These are phyloP conservation scores for Allantophomopsis lycopodina DNA, from an alignment of 2,329 filamentous ascomycete species.

Conservation along the genomic window DNA sequence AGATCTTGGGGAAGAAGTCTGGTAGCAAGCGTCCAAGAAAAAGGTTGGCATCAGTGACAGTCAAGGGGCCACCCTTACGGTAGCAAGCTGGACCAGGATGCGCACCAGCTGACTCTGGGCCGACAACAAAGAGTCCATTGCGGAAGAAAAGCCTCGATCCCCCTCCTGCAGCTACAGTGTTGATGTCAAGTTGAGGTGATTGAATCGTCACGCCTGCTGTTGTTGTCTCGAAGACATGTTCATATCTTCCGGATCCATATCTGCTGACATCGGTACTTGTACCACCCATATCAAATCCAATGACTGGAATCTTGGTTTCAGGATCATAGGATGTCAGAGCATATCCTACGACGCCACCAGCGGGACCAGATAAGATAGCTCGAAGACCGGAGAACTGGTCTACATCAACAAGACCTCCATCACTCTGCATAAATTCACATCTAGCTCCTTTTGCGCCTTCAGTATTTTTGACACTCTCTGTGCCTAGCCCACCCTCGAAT, in stretches of 20 bases:
- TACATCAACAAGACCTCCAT: conserved; percentile 50
- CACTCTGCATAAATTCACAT: conserved; percentile 90
- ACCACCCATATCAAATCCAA: conserved; percentile 93
- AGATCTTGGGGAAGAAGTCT: conserved; percentile 91
- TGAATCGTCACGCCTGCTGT: conserved; percentile 92
- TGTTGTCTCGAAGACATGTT: conserved; percentile 89
- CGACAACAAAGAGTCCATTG: conserved; percentile 83
- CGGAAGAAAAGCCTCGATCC: conserved; percentile 76
- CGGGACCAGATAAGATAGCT: conserved; percentile 78
- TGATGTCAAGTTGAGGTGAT: conserved; percentile 85
- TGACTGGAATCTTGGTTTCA: conserved; percentile 69
- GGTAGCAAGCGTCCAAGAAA: conserved; percentile 74
- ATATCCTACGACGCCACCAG: conserved; percentile 88
- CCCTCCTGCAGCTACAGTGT: conserved; percentile 85
- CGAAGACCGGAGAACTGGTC: conserved; percentile 73
- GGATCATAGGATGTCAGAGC: conserved; percentile 83
- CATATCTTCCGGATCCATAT: conserved; percentile 74
- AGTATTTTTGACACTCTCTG: conserved; percentile 56
- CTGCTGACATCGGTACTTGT: conserved; percentile 86
- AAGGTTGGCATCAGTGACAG: conserved; percentile 88
- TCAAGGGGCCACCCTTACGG: conserved; percentile 75
- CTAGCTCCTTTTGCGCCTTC: conserved; percentile 54
- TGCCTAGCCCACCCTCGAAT: conserved; percentile 69
- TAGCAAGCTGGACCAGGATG: conserved; percentile 88
- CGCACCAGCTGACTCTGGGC: conserved; percentile 77